A percentile compares a stretch with the other conserved stretches of the same genome.
Evolutionary conservation across 768 basidiomycete genomes (phyloP).

Genomic region (Kondoa malvinella): DNA sequence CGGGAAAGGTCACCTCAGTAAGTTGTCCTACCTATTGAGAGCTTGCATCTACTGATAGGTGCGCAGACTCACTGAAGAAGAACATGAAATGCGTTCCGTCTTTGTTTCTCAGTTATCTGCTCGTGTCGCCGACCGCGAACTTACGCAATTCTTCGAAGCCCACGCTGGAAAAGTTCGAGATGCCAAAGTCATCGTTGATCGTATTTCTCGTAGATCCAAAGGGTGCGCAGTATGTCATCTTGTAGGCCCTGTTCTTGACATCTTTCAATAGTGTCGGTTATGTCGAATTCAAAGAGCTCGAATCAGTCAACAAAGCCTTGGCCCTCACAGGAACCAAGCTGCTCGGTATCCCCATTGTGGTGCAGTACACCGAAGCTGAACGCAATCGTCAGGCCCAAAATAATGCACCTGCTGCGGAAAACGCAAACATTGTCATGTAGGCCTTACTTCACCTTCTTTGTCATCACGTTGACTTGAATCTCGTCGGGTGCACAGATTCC

Average conservation of each 20-base stretch:
- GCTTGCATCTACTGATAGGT: not conserved
- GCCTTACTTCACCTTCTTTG: not conserved
- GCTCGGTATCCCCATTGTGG: constrained; percentile 93
- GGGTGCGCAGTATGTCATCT: constrained; percentile 47
- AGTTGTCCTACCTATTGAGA: not conserved
- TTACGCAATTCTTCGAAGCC: constrained; percentile 97
- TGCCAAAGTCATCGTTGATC: constrained; percentile 86
- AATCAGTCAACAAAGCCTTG: constrained; percentile 78
- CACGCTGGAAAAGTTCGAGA: constrained; percentile 89
- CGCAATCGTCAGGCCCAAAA: constrained; percentile 36
- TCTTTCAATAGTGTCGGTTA: constrained; percentile 63
- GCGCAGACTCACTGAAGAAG: constrained; percentile 46
- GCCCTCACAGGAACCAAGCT: constrained; percentile 82
- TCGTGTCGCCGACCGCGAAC: constrained; percentile 84
- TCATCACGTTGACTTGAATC: not conserved
- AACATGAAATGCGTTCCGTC: constrained; percentile 93
- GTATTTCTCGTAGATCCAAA: constrained; percentile 88
- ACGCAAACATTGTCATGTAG: constrained; percentile 36
- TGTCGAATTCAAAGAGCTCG: constrained; percentile 83
- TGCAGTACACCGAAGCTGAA: constrained; percentile 93
- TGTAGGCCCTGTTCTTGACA: constrained; percentile 5
- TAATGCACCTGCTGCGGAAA: constrained; percentile 34
- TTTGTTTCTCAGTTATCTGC: constrained; percentile 97
- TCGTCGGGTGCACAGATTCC: not conserved
- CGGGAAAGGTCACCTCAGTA: not conserved